Evolutionary conservation across 2,329 filamentous ascomycete species (phyloP).

Genomic region (Colletotrichum spaethianum): DNA sequence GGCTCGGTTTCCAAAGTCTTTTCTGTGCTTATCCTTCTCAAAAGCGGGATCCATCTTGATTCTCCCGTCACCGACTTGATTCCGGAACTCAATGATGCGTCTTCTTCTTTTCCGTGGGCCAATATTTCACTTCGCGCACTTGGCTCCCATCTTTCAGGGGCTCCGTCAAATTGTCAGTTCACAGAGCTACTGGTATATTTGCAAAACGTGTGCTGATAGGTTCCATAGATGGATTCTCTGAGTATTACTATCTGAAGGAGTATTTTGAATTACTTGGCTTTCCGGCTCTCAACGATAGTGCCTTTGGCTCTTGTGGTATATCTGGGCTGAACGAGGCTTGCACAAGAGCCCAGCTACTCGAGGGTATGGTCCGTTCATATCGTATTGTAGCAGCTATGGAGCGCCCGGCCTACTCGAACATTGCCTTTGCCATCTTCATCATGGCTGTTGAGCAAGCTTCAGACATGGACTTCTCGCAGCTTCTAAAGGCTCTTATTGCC

Average conservation of each 20-base stretch:
- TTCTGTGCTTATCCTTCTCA: conserved; percentile 54
- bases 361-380: conserved; percentile 48
- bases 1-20: conserved; percentile 58
- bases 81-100: conserved; percentile 47
- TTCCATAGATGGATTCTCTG: conserved; percentile 51
- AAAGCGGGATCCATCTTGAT: conserved; percentile 52
- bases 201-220: conserved; percentile 5
- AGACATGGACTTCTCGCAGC: conserved; percentile 47
- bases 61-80: conserved; percentile 52
- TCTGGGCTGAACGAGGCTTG: conserved; percentile 52
- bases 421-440: conserved; percentile 55
- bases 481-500: conserved; percentile 44
- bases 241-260: conserved; percentile 54
- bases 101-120: conserved; percentile 51
- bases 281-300: conserved; percentile 50
- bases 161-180: conserved; percentile 54
- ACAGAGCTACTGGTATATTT: too few relatives aligned
- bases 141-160: conserved; percentile 54
- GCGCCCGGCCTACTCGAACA: conserved; percentile 57
- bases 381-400: conserved; percentile 50
- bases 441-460: conserved; percentile 52
- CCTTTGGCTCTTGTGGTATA: conserved; percentile 57
- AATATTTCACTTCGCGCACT: conserved; percentile 55
- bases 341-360: conserved; percentile 51
- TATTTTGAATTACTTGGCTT: conserved; percentile 54